Evolutionary conservation across 352 stramenopile genomes (phyloP).

Genomic region (Globisporangium lucens): DNA sequence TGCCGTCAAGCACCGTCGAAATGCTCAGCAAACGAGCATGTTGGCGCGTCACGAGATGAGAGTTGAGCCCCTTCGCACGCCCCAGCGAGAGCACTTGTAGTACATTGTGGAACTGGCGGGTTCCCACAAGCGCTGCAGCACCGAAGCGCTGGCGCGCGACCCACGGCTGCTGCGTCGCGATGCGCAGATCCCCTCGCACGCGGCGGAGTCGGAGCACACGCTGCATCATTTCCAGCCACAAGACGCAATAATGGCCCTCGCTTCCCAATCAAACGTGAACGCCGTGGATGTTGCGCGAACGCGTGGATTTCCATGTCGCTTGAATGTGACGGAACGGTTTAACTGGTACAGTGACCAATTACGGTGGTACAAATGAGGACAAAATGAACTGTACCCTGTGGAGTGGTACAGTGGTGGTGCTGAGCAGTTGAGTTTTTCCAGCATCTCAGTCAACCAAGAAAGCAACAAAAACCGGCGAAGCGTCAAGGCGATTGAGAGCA

Average conservation of each 20-base stretch:
- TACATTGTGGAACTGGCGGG: neutral
- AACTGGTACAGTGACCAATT: slow-evolving; percentile 1
- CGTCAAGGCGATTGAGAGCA: neutral
- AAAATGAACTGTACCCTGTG: neutral
- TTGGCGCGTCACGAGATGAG: neutral
- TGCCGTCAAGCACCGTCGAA: slow-evolving; percentile 3
- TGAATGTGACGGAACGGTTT: slow-evolving; percentile 5
- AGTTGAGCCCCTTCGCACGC: neutral
- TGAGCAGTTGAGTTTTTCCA: neutral
- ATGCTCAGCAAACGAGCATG: slow-evolving; percentile 14
- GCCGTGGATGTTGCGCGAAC: slow-evolving; percentile 12
- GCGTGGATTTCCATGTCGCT: slow-evolving; percentile 9
- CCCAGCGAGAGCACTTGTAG: neutral
- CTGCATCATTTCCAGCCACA: slow-evolving; percentile 19
- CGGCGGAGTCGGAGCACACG: slow-evolving; percentile 19
- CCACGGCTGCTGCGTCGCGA: neutral
- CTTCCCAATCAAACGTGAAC: slow-evolving; percentile 5
- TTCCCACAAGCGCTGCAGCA: neutral
- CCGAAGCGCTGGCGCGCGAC: neutral
- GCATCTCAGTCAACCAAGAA: neutral
- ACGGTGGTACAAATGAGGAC: neutral
- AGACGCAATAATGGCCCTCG: slow-evolving; percentile 7
- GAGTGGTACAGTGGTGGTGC: neutral
- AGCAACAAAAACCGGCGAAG: neutral
- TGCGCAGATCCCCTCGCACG: slow-evolving; percentile 7